Percentiles rank a stretch among this genome's conserved stretches.
phyloP scores from a whole-genome alignment of 2,329 filamentous ascomycete species.

The Tolypocladium capitatum region DNA sequence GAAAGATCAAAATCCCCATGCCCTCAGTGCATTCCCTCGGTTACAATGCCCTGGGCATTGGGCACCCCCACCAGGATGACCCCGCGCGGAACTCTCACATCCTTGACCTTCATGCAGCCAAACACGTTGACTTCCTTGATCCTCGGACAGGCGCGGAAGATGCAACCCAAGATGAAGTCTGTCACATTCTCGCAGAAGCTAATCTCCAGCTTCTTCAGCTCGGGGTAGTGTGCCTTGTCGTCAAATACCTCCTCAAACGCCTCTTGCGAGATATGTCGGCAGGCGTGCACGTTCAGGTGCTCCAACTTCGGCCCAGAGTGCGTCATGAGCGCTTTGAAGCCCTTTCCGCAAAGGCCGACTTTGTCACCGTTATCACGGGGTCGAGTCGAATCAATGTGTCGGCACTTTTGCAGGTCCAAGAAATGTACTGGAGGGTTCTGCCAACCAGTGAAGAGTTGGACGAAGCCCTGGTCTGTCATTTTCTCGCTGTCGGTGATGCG shows the following conservation, averaged over 20 bases:
- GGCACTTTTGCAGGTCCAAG: conserved; percentile 65
- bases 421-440: conserved; percentile 55
- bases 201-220: conserved; percentile 59
- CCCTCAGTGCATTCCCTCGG: conserved; percentile 27
- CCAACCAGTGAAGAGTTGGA: conserved; percentile 63
- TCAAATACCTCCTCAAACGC: conserved; percentile 66
- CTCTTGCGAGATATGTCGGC: conserved; percentile 61
- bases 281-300: conserved; percentile 66
- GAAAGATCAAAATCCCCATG: not conserved
- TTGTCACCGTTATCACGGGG: conserved; percentile 52
- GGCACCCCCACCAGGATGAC: conserved; percentile 45
- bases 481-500: conserved; percentile 66
- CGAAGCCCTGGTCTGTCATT: conserved; percentile 65
- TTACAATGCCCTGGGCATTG: conserved; percentile 47
- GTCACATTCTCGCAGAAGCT: conserved; percentile 61
- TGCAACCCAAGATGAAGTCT: conserved; percentile 47
- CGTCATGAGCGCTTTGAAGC: conserved; percentile 69
- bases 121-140: conserved; percentile 48
- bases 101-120: conserved; percentile 49
- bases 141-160: conserved; percentile 52
- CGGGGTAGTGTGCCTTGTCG: conserved; percentile 46
- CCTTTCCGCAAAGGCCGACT: conserved; percentile 61
- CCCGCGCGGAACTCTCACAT: conserved; percentile 38
- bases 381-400: conserved; percentile 58
- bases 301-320: conserved; percentile 60